Conservation (phyloP, 2,329 filamentous ascomycete genomes). For the Botryosphaeria agaves region DNA sequence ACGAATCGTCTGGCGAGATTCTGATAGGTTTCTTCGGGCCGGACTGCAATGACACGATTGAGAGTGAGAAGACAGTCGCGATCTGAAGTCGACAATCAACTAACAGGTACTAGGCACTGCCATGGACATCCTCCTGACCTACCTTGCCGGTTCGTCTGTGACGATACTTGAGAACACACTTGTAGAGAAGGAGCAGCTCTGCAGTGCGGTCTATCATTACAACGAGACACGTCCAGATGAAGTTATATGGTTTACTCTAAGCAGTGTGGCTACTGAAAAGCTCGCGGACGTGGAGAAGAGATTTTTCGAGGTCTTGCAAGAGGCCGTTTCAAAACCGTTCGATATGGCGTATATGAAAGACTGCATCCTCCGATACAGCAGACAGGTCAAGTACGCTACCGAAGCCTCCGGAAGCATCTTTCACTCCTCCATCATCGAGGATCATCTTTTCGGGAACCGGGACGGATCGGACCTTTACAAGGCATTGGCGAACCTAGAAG, state of each 20-base stretch:
- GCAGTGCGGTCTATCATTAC: slow-evolving; percentile 67
- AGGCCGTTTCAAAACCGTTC: slow-evolving; percentile 62
- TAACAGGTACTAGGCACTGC: too few species aligned
- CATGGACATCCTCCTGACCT: slow-evolving; percentile 63
- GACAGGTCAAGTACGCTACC: slow-evolving; percentile 67
- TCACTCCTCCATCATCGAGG: slow-evolving; percentile 70
- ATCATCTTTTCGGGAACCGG: slow-evolving; percentile 77
- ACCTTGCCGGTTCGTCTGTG: slow-evolving; percentile 84
- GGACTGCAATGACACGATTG: slow-evolving; percentile 51
- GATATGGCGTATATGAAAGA: slow-evolving; percentile 85
- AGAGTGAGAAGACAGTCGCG: slow-evolving; percentile 25
- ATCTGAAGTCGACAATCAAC: too few species aligned
- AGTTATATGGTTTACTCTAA: slow-evolving; percentile 72
- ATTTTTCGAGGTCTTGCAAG: slow-evolving; percentile 66
- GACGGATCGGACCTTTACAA: slow-evolving; percentile 43
- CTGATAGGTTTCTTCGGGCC: slow-evolving; percentile 78
- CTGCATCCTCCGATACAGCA: slow-evolving; percentile 64
- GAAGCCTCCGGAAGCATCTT: slow-evolving; percentile 72
- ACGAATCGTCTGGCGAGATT: slow-evolving; percentile 84
- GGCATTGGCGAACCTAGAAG: slow-evolving; percentile 22
- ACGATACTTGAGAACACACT: slow-evolving; percentile 81
- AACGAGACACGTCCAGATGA: slow-evolving; percentile 66
- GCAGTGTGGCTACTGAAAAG: slow-evolving; percentile 73
- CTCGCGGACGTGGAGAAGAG: slow-evolving; percentile 70
- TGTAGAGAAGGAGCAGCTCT: slow-evolving; percentile 84